Evolutionary conservation across 306 rosid genomes (phyloP), one percentile per base, ranked within the genome.

Genomic region (Castanea mollissima): DNA sequence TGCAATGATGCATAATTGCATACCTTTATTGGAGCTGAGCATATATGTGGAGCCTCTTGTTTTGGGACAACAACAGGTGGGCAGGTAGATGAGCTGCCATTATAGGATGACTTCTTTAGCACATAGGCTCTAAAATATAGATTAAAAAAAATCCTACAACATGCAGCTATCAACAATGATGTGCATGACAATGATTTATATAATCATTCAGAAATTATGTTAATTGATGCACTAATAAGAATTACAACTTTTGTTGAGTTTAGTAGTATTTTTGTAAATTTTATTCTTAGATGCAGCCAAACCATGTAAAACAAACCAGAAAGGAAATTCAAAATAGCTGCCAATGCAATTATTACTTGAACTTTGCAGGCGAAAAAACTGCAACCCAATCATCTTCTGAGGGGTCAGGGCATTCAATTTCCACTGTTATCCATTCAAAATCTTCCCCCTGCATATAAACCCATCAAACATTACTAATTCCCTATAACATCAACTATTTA

Each of bases 11-110:
- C 14, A 27, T 6, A 79, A 14, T 19, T 23, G 55, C 14, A 27
- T 4, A 79, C 91, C 85, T 85, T 87, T 32, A 80, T 85, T 1
- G 91, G 91, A 74, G 88, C 77, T 38, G 91, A 77, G 83, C 91
- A 87, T 60, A 87, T 82, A 38, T 73, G 70, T 58, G 89, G 91
- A 73, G 81, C 70, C 75, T 71, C 44, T 19, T 80, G 77, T 72
- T 15, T 78, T 6, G 29, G 15, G 32, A 46, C 57, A 35, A 83
- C 74, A 2, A 19, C 60, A 38, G 57, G 18, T 46, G 85, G 82
- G 79, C 91, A 85, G 49, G 56, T 60, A 7, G 89, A 80, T 71
- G 89, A 78, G 70, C 91, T 87, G 82, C 77, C 76, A 82, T 16
- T 46, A 13, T 0, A 34, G 10, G 70, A 35, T 71, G 3, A 29